phyloP scores from a whole-genome alignment of 306 rosid genomes.

The Lagenaria siceraria region DNA sequence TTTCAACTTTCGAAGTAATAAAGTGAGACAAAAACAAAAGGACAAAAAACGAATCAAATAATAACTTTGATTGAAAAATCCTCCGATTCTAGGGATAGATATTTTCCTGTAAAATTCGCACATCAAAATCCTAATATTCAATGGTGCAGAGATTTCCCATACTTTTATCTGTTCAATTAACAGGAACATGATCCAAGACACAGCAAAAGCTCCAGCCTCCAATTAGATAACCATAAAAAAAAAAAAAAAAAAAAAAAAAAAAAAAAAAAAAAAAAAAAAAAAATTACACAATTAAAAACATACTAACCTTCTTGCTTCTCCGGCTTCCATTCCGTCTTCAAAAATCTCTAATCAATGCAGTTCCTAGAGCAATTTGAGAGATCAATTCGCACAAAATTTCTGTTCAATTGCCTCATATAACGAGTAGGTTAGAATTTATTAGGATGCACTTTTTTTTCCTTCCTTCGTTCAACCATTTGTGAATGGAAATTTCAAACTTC shows the following conservation, averaged over 20 bases:
- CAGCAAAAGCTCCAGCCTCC: neutral
- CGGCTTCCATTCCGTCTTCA: neutral
- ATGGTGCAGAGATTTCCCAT: neutral
- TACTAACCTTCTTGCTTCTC: neutral
- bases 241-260: no score
- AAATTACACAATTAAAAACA: neutral
- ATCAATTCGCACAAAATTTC: neutral
- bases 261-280: no score
- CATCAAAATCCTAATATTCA: neutral
- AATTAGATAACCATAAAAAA: neutral
- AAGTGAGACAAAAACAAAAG: neutral
- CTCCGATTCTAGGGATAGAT: neutral
- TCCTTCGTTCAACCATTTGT: no score
- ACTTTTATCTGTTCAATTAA: neutral
- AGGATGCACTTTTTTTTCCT: no score
- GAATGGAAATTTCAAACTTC: no score
- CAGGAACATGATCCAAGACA: neutral
- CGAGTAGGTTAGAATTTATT: no score
- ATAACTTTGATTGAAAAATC: neutral
- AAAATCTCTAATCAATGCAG: neutral
- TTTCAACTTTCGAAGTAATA: neutral
- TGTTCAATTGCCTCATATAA: no score
- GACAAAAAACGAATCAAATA: conserved; percentile 1
- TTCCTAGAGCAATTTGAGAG: neutral
- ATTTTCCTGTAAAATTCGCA: neutral